A percentile compares a stretch with the other conserved stretches of the same genome.
Evolutionary conservation across 2,329 filamentous ascomycete species (phyloP).

Genomic region (Phoma sp.): DNA sequence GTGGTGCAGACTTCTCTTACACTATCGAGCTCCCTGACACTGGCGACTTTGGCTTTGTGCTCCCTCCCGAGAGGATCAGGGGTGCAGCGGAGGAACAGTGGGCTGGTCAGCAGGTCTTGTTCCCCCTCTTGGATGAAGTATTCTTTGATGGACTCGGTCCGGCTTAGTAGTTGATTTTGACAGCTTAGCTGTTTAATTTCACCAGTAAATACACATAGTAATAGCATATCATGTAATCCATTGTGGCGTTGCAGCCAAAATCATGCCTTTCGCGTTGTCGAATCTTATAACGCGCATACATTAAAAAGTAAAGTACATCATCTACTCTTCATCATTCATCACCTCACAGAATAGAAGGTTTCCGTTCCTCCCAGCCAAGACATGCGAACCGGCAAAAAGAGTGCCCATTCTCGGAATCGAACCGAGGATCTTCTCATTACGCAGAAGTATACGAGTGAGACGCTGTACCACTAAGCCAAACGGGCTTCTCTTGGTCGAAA

Average conservation of each 20-base stretch:
- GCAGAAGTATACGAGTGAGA: slow-evolving; percentile 31
- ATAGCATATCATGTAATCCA: neutral
- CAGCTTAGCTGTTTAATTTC: too few relatives aligned
- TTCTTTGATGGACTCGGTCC: slow-evolving; percentile 40
- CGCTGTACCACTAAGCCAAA: slow-evolving; percentile 34
- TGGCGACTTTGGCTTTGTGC: slow-evolving; percentile 57
- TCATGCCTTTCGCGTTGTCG: too few relatives aligned
- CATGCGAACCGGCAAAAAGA: neutral
- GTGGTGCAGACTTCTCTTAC: slow-evolving; percentile 53
- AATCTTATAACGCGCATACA: too few relatives aligned
- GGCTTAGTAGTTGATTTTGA: slow-evolving; percentile 1
- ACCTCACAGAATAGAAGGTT: too few relatives aligned
- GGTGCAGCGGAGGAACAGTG: slow-evolving; percentile 55
- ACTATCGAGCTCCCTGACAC: slow-evolving; percentile 58
- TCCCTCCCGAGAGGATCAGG: slow-evolving; percentile 57
- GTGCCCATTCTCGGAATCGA: slow-evolving; percentile 31
- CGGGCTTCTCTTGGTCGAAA: slow-evolving; percentile 5
- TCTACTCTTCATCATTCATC: too few relatives aligned
- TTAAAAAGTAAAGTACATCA: too few relatives aligned
- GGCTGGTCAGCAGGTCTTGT: slow-evolving; percentile 45
- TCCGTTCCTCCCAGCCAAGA: too few relatives aligned
- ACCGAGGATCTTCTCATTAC: slow-evolving; percentile 33
- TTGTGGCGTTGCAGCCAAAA: too few relatives aligned
- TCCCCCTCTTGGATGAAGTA: slow-evolving; percentile 33
- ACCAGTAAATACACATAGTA: neutral